Evolutionary conservation across 768 basidiomycete species (phyloP).

Genomic region (Paxillus ammoniavirescens): DNA sequence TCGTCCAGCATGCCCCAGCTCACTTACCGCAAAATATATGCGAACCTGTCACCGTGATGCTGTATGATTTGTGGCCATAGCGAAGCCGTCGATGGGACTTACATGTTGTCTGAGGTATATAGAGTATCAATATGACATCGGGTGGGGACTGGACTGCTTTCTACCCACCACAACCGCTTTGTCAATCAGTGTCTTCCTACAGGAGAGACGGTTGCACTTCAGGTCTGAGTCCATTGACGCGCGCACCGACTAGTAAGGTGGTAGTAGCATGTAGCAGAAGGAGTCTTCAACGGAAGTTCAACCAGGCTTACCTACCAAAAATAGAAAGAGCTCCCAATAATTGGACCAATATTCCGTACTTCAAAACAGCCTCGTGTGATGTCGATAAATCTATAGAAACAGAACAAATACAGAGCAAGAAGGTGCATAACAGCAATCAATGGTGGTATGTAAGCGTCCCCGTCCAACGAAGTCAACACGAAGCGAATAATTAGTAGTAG

Average conservation of each 20-base stretch:
- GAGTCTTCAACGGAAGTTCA: too few species aligned
- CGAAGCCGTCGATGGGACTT: conserved; percentile 16
- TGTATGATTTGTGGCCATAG: background rate
- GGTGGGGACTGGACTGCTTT: background rate
- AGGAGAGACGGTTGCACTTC: conserved; percentile 77
- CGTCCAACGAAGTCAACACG: conserved; percentile 27
- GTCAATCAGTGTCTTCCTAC: conserved; percentile 63
- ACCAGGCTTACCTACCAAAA: background rate
- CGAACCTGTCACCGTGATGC: conserved; percentile 50
- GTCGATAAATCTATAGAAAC: conserved; percentile 19
- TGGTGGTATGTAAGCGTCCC: conserved; percentile 21
- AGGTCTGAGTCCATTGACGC: conserved; percentile 67
- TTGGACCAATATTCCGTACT: too few species aligned
- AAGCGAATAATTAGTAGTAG: conserved; percentile 29
- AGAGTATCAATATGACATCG: background rate
- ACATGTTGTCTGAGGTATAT: conserved; percentile 52
- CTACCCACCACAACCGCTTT: conserved; percentile 82
- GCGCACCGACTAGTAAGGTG: background rate
- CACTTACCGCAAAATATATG: conserved; percentile 79
- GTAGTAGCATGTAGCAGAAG: too few species aligned
- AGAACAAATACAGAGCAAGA: conserved; percentile 26
- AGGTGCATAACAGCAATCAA: conserved; percentile 19
- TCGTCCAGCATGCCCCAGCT: background rate
- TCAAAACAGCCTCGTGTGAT: background rate
- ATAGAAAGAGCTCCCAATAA: background rate